Evolutionary conservation across 495 filamentous ascomycete genomes (phyloP).

Genomic region (Apiosordaria backusii): DNA sequence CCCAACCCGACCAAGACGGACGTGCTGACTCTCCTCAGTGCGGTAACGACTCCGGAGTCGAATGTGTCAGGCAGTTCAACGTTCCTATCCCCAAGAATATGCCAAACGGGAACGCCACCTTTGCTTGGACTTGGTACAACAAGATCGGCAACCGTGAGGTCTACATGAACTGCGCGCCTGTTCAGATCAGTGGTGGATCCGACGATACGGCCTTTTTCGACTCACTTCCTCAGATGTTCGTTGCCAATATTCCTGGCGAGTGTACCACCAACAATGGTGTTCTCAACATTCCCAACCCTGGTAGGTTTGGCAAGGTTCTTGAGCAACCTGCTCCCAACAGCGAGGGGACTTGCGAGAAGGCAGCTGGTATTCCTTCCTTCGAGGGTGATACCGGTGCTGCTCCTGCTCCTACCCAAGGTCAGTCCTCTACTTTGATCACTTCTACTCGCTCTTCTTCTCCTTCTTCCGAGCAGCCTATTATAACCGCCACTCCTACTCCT

Average conservation of each 20-base stretch:
- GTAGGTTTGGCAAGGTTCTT: slow-evolving; percentile 23
- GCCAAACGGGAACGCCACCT: slow-evolving; percentile 58
- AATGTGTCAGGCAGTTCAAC: slow-evolving; percentile 29
- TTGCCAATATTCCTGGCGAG: slow-evolving; percentile 50
- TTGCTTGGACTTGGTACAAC: slow-evolving; percentile 91
- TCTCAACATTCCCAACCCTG: slow-evolving; percentile 32
- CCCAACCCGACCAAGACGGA: slow-evolving; percentile 16
- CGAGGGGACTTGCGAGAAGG: slow-evolving; percentile 57
- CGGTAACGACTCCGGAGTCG: slow-evolving; percentile 24
- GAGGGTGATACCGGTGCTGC: slow-evolving; percentile 3
- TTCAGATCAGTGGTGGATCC: slow-evolving; percentile 54
- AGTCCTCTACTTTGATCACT: neutral
- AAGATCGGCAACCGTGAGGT: slow-evolving; percentile 79
- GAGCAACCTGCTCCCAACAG: slow-evolving; percentile 32
- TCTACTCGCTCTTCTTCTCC: neutral
- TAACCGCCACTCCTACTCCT: neutral
- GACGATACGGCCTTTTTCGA: slow-evolving; percentile 28
- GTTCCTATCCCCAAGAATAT: slow-evolving; percentile 56
- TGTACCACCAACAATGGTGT: slow-evolving; percentile 23
- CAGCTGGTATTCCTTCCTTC: slow-evolving; percentile 18
- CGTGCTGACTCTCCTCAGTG: slow-evolving; percentile 24
- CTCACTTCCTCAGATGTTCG: slow-evolving; percentile 53
- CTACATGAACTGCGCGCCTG: slow-evolving; percentile 84
- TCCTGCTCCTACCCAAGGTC: neutral
- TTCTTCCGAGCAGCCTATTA: neutral